Base-by-base conservation (phyloP, 2,329 filamentous ascomycete species). In the Stagonosporopsis rhizophila region DNA sequence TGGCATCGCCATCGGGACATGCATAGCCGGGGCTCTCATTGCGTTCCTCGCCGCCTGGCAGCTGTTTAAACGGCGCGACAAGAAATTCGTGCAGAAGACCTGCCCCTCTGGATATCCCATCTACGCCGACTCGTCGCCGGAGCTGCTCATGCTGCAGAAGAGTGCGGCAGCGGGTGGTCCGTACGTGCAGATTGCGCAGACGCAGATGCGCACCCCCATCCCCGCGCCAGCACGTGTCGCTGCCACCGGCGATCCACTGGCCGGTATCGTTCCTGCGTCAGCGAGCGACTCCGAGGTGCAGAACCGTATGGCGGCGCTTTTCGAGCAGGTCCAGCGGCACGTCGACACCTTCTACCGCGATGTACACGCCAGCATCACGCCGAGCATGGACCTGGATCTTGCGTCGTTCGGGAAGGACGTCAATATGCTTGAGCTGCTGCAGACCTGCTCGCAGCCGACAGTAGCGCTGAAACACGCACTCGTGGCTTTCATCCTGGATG, bases 311-410 rank as follows among this genome's bases (percentile, higher is more conserved):
- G 48, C 64, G 1, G 54, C 34, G 8, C 45, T 75, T 22, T 74
- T 75, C 46, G 60, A 46, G 20, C 58, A 66, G 38, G 60, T 74
- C 15, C 68, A 72, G 17, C 49, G 52, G 7, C 72, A 73, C 47
- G 56, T 75, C 35, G 68, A 73, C 15, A 66, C 48, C 6, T 74
- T 68, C 47, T 75, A 75, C 49, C 69, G 73, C 42, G 70, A 75
- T 40, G 68, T 72, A 4, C 68, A 74, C 44, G 71, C 71, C 15
- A 68, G 62, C 32, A 70, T 74, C 11, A 74, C 71, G 15, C 66
- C 71, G 2, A 73, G 64, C 34, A 72, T 75, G 69, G 65, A 71
- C 32, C 47, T 45, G 6, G 71, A 65, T n/a, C 58, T 74, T n/a
- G 54, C 61, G 1, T 49, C 56, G 14, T 75, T 74, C 22, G 67